Conservation (phyloP, 495 filamentous ascomycete species). For the Oidiodendron maius region DNA sequence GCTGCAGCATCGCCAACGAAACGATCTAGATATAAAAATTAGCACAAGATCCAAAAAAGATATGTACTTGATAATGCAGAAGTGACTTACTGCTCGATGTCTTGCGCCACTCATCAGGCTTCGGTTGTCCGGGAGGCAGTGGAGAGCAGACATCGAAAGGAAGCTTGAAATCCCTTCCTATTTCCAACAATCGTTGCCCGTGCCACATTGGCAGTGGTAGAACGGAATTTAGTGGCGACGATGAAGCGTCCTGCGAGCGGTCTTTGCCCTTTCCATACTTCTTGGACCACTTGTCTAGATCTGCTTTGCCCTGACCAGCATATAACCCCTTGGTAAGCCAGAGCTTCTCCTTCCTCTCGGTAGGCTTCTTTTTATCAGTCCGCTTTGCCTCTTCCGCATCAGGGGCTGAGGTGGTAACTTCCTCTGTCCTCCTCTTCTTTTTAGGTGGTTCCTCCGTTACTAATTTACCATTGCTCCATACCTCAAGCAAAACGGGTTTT, state of each 20-base stretch:
- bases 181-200: slow-evolving; percentile 31
- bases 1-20: slow-evolving; percentile 86
- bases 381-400: slow-evolving; percentile 31
- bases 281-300: slow-evolving; percentile 49
- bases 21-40: slow-evolving; percentile 51
- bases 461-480: slow-evolving; percentile 52
- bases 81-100: slow-evolving; percentile 73
- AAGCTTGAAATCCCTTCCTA: slow-evolving; percentile 71
- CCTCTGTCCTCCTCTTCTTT: slow-evolving; percentile 34
- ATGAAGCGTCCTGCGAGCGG: slow-evolving; percentile 42
- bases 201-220: slow-evolving; percentile 66
- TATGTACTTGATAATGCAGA: slow-evolving; percentile 10
- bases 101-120: slow-evolving; percentile 84
- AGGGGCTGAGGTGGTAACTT: slow-evolving; percentile 26
- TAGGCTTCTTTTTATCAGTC: slow-evolving; percentile 30
- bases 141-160: slow-evolving; percentile 88
- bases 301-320: slow-evolving; percentile 64
- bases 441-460: slow-evolving; percentile 30
- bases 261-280: slow-evolving; percentile 58
- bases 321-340: slow-evolving; percentile 85
- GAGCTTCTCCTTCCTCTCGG: slow-evolving; percentile 50
- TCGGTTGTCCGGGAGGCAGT: slow-evolving; percentile 76
- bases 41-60: slow-evolving; percentile 2
- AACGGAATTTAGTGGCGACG: slow-evolving; percentile 26
- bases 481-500: slow-evolving; percentile 37